phyloP scores from a whole-genome alignment of 2,329 filamentous ascomycete species.

The Rhynchosporium agropyri region DNA sequence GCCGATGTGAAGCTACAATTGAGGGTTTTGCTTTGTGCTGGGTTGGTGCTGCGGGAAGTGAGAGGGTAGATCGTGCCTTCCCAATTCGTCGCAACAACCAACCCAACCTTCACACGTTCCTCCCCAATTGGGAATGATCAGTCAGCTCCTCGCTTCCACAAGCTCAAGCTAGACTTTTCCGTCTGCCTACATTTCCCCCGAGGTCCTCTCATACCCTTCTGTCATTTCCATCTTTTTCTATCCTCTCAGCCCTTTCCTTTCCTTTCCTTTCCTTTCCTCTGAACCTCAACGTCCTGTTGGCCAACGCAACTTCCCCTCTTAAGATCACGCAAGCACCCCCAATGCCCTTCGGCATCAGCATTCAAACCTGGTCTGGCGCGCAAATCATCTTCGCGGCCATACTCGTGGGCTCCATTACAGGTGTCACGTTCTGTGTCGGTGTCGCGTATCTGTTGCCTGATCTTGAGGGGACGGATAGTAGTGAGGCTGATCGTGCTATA shows the following conservation, averaged over 20 bases:
- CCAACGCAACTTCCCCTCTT: neutral
- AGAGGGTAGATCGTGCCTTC: slow-evolving; percentile 5
- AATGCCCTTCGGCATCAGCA: slow-evolving; percentile 11
- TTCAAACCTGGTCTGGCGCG: slow-evolving; percentile 13
- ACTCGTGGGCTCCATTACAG: slow-evolving; percentile 10
- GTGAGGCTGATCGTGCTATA: slow-evolving; percentile 6
- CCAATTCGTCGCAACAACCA: slow-evolving; percentile 8
- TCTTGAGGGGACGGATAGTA: neutral
- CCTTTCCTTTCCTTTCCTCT: neutral
- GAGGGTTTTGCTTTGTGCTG: neutral
- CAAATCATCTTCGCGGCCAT: slow-evolving; percentile 15
- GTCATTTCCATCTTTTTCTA: neutral
- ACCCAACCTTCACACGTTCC: neutral
- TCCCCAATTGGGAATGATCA: neutral
- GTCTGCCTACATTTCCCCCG: neutral
- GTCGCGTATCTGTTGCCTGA: slow-evolving; percentile 7
- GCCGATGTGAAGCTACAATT: too few species aligned
- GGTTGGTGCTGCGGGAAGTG: neutral
- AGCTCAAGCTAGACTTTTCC: slow-evolving; percentile 4
- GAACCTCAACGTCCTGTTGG: neutral
- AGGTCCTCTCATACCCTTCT: neutral
- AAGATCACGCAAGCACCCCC: neutral
- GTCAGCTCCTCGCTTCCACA: slow-evolving; percentile 8
- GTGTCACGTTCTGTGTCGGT: slow-evolving; percentile 13
- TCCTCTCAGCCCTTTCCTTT: neutral